Base-by-base conservation (phyloP, 257 asterid genomes). In the Solanum phureja region DNA sequence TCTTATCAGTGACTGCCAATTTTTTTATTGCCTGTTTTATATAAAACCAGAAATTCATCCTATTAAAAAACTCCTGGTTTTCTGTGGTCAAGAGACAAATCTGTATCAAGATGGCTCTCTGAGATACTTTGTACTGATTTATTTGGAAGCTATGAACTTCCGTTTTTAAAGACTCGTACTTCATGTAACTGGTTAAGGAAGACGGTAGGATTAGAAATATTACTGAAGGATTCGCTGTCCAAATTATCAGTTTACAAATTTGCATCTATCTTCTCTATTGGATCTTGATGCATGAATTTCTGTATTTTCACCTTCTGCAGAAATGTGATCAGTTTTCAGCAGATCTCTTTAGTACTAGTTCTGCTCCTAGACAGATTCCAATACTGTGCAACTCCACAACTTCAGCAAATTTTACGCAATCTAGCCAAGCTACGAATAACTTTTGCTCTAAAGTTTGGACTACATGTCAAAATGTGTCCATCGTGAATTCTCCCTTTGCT, bases 291-390 rank as follows among this genome's bases (percentile, higher is more conserved):
- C 29, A 49, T 62, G 89, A 35, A 42, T 84, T 83, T 86, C 21
- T 69, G n/a, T 56, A 27, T 58, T 2, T 75, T 31, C 79, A 73
- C 86, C 86, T 75, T 91, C 87, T 89, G 75, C 98, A 96, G 99
- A 94, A 92, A 79, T 96, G 99, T 89, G 99, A 96, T 93, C 96
- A 83, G 68, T 96, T 94, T 89, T 95, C 98, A 66, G 97, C 94
- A 49, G 94, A 94, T 74, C 94, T 96, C 64, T 96, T 88, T 87
- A 34, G 94, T 86, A 88, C 90, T 24, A 88, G 88, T 85, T 89
- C 94, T 8, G 84, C 66, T 46, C 94, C 94, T 46, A 90, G 94
- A 88, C 89, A 92, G 75, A 88, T 95, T 72, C 99, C 99, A 4
- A 90, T 93, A 42, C 91, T 95, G 8, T 96, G 99, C 84, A 94